phyloP scores from a whole-genome alignment of 1,284 basidiomycete species.

The Cutaneotrichosporon cavernicola region DNA sequence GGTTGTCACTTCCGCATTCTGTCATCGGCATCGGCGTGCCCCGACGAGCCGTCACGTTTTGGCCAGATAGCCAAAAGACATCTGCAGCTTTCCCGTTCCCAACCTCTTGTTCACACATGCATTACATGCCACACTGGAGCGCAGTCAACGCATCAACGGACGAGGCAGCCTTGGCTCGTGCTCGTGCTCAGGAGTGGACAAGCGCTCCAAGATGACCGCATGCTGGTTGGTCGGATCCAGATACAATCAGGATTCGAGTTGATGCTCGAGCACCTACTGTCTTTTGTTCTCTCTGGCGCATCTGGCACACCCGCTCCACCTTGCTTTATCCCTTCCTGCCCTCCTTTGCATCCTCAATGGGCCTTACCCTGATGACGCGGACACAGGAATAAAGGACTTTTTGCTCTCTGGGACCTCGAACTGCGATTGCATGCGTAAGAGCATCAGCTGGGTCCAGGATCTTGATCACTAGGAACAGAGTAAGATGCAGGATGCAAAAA shows the following conservation, averaged over 20 bases:
- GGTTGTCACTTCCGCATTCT: not conserved
- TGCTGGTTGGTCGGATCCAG: not conserved
- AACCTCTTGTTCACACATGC: not conserved
- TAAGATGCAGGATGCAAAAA: not conserved
- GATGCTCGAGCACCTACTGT: not conserved
- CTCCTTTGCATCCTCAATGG: too few species aligned
- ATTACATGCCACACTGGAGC: not conserved
- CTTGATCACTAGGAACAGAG: not conserved
- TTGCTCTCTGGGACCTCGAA: not conserved
- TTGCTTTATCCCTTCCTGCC: not conserved
- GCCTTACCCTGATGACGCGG: not conserved
- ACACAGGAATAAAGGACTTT: not conserved
- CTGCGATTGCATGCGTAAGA: not conserved
- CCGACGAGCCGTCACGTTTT: too few species aligned
- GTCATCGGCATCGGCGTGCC: not conserved
- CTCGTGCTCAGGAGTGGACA: not conserved
- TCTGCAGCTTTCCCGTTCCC: not conserved
- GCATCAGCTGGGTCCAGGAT: not conserved
- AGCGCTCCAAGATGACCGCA: not conserved
- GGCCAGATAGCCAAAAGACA: not conserved
- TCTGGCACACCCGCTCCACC: conserved; percentile 1
- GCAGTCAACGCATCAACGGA: too few species aligned
- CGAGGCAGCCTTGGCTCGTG: not conserved
- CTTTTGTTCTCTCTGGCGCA: conserved; percentile 6
- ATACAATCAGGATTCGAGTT: not conserved